Evolutionary conservation across 1,284 basidiomycete species (phyloP), one percentile per base, ranked within the genome.

Genomic region (Apiotrichum sp.): DNA sequence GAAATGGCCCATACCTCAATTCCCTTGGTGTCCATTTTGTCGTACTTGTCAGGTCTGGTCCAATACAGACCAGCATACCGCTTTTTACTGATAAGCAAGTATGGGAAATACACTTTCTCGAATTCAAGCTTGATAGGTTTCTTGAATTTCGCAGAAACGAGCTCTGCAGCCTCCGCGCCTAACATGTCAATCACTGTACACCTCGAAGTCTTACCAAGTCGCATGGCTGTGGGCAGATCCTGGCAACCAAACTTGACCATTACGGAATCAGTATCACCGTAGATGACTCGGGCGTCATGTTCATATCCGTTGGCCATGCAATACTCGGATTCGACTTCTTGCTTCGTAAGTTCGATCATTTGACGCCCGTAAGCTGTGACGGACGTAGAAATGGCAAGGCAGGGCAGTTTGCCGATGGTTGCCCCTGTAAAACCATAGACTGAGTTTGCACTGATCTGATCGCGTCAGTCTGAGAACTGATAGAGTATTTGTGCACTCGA

Each of bases 11-110:
- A 34, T 57, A 92, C 92, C 82, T 98, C 93, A 58, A 98, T 97
- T 66, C 93, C 93, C 77, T 98, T 98, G 1, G 93, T 87, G 67
- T 98, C 93, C 93, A 97, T 96, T 78, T 97, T 97, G 75, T 98
- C 93, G 65, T 89, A 93, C 73, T 91, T 93, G 46, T 96, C 92
- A 6, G 86, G 79, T 62, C 84, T 85, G 1, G 93, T 97, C 93
- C 93, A 97, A 70, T 98, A 96, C 55, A 96, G 76, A 4, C 93
- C 93, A 3, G 93, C 93, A 75, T 98, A 98, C 36, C 93, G 85
- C 77, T 98, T 98, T 78, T 97, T 98, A 81, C 80, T 96, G 75
- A 98, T 98, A 41, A 98, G 84, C 51, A 98, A 77, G 72, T 97
- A 98, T 3, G 93, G 93, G 73, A 88, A 97, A 76, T 98, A 98